A percentile compares a stretch with the other conserved stretches of the same genome.
phyloP scores from a whole-genome alignment of 495 filamentous ascomycete species.

The Lepidopterella palustris region DNA sequence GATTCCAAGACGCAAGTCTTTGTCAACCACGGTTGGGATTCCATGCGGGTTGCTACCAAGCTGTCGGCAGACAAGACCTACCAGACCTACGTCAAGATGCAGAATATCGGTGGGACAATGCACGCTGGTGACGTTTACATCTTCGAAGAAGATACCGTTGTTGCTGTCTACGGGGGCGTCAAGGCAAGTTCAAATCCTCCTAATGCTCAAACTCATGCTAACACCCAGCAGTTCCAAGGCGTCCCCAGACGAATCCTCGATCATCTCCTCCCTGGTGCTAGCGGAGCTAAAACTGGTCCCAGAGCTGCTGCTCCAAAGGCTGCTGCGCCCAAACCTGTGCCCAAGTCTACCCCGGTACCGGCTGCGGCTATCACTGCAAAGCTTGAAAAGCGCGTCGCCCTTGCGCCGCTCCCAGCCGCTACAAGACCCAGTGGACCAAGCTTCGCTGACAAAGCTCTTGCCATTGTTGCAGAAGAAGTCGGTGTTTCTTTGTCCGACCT shows the following conservation, averaged over 20 bases:
- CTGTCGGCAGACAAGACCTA: slow-evolving; percentile 60
- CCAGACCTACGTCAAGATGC: slow-evolving; percentile 64
- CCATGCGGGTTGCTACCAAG: slow-evolving; percentile 60
- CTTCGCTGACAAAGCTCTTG: slow-evolving; percentile 18
- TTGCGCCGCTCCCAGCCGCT: slow-evolving; percentile 3
- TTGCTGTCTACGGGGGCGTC: slow-evolving; percentile 29
- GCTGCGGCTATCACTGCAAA: slow-evolving; percentile 15
- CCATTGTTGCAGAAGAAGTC: slow-evolving; percentile 43
- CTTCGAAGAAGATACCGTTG: slow-evolving; percentile 40
- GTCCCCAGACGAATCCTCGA: slow-evolving; percentile 23
- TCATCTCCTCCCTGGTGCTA: slow-evolving; percentile 15
- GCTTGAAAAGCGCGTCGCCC: neutral
- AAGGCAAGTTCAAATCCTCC: slow-evolving; percentile 3
- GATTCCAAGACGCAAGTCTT: slow-evolving; percentile 66
- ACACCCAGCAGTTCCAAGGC: slow-evolving; percentile 20
- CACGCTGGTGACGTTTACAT: slow-evolving; percentile 49
- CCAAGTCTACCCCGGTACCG: slow-evolving; percentile 12
- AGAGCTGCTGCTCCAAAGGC: neutral
- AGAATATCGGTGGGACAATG: slow-evolving; percentile 40
- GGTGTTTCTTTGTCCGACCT: slow-evolving; percentile 41
- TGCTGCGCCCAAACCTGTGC: neutral
- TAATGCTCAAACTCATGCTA: neutral
- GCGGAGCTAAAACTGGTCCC: slow-evolving; percentile 1
- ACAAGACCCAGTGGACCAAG: slow-evolving; percentile 3
- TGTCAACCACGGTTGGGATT: slow-evolving; percentile 76